Evolutionary conservation across 352 stramenopile genomes (phyloP), one percentile per base, ranked within the genome.

Genomic region (Elongisporangium prolatum): DNA sequence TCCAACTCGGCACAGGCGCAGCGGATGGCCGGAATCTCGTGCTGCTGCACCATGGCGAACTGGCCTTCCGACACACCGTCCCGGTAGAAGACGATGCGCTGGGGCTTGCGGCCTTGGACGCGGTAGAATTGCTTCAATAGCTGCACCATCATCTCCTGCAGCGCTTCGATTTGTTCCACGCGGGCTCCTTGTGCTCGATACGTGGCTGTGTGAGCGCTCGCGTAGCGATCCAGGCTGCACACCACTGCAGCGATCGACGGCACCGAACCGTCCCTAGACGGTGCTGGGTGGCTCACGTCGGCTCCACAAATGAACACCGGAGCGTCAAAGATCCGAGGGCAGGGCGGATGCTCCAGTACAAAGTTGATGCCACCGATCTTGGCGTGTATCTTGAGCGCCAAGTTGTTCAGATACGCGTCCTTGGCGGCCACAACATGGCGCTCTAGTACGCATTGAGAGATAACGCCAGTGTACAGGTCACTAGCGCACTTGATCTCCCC

Each of bases 31-130:
- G 71, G 71, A 55, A 93, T 84, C 61, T 93, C 74, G 2, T 61
- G 61, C 53, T 89, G 69, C 21, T 91, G 61, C 13, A 95, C 87
- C 54, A 87, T 78, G 52, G 84, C 69, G 56, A 82, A 93, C 64
- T 96, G 79, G 1, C 86, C 86, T 66, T 95, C 88, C 56, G 79
- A 91, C 22, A 96, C 84, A 51, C 87, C 87, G 51, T 95, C 87
- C 21, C 87, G 84, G 60, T 94, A 95, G 63, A 93, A 96, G 11
- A 96, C 64, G 24, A 96, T 82, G 21, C 78, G 78, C 48, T 89
- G 73, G 0, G 88, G 88, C 61, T 93, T 93, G 48, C 78, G 68
- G 25, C 72, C 34, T 44, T 11, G 34, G 34, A 44, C 34, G 9
- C 34, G 34, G 34, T 44, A 44, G 11, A 44, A 44, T 44, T 44